Evolutionary conservation across 2,329 filamentous ascomycete species (phyloP), one percentile per base, ranked within the genome.

Genomic region (Exophiala calicioides): DNA sequence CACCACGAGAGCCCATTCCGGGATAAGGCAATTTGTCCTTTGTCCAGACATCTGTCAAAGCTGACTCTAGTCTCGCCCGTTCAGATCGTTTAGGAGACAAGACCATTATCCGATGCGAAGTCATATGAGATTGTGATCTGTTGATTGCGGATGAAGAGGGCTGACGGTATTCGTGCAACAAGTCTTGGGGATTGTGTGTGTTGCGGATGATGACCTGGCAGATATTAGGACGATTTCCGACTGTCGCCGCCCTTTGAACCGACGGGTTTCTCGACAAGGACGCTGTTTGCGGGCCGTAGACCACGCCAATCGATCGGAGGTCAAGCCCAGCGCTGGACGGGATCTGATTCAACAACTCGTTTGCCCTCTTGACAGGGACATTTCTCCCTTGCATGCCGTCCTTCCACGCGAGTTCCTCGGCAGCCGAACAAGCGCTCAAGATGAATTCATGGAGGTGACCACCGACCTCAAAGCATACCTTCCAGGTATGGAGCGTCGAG

Each of bases 401-500:
- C 53, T 84, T 83, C 91, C 93, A 98, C 59, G 85, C 81, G 34
- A 79, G 72, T 60, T 93, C 88, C 64, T 98, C 91, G 30, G 78
- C 81, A 1, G 81, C 74, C 1, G 86, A 91, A 59, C 90, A 95
- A 26, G 90, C 91, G 56, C 86, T 94, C 69, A 95, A 76, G 30
- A 96, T 82, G 12, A 95, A 69, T 66, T 97, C 91, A 63, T 88
- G 91, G 42, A 91, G 73, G 50, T 86, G 82, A 56, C 86, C 80
- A 46, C 85, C 77, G 55, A 81, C 80, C 63, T 93, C 84, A 60
- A 97, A 96, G 2, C 88, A 76, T 8, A 96, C 61, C 64, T 97
- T 98, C 91, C 90, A 97, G 1, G 90, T 93, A 65, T 88, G 88
- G 0, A 87, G 83, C 1, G 88, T 87, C 3, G 86, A 88, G 54